Conservation (phyloP, 768 basidiomycete genomes). For the Mycena galopus region DNA sequence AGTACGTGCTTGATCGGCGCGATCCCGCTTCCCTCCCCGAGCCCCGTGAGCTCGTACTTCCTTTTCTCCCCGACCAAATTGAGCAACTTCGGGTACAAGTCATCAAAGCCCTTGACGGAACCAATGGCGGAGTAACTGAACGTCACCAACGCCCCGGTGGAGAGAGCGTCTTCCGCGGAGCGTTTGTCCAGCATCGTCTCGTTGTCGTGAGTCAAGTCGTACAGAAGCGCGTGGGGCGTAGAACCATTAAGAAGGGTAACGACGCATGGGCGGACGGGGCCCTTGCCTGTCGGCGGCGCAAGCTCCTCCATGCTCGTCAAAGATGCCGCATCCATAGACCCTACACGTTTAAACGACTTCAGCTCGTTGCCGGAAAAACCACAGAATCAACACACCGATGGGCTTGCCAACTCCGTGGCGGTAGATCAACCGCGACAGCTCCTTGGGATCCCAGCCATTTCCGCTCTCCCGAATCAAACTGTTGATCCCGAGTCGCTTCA, state of each 20-base stretch:
- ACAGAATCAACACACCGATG: constrained; percentile 67
- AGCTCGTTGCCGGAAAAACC: neutral
- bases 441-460: constrained; percentile 91
- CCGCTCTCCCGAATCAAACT: constrained; percentile 95
- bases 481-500: constrained; percentile 93
- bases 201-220: constrained; percentile 98
- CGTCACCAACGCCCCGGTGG: constrained; percentile 91
- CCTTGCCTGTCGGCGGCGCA: constrained; percentile 85
- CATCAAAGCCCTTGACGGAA: constrained; percentile 97
- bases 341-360: constrained; percentile 52
- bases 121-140: constrained; percentile 92
- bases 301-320: constrained; percentile 83
- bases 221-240: constrained; percentile 91
- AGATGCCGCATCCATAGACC: constrained; percentile 95
- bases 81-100: constrained; percentile 94
- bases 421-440: constrained; percentile 90
- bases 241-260: constrained; percentile 90
- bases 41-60: constrained; percentile 76
- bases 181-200: constrained; percentile 92
- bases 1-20: constrained; percentile 75
- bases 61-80: constrained; percentile 90
- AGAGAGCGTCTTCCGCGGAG: constrained; percentile 94
- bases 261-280: constrained; percentile 77
- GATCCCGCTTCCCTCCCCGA: constrained; percentile 69
- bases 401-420: constrained; percentile 94